Evolutionary conservation across 1,284 basidiomycete species (phyloP), one percentile per base, ranked within the genome.

Genomic region (Malassezia sympodialis): DNA sequence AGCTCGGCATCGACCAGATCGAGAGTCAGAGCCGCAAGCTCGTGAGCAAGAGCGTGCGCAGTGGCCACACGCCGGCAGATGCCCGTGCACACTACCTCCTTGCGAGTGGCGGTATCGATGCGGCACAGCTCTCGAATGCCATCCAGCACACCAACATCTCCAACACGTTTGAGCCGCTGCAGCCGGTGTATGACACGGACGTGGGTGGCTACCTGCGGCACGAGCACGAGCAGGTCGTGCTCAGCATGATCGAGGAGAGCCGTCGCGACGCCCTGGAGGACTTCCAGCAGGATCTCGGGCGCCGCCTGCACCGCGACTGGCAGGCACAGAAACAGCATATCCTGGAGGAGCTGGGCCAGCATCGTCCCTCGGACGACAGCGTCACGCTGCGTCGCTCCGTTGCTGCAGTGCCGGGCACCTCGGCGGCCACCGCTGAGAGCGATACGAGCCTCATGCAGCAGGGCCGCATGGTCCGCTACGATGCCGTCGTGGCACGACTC

Each of bases 201-300:
- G 84, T 93, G 42, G 82, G 85, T 48, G 64, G 70, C 30, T 91
- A 87, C 74, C 81, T 93, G 28, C 85, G 87, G 19, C 87, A 90
- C 76, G 86, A 87, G 6, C 89, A 93, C 69, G 90, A 96, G 75
- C 90, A 93, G 75, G 88, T 88, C 61, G 82, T 96, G 54, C 88
- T 94, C 59, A 87, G 87, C 4, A 88, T 88, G 2, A 91, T 96
- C 56, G 90, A 94, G 73, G 87, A 93, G 69, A 86, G 86, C 4
- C 79, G 89, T 44, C 82, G 84, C 58, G 84, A 88, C 56, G 93
- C 90, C 0, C 84, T 90, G 63, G 81, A 86, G 58, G 84, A 88
- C 62, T 91, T 93, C 66, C 88, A 90, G 68, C 80, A 81, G 31
- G 82, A 84, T 35, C 77, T 91, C 39, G 85, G 89, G 67, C 82